Evolutionary conservation across 163 green algal genomes (phyloP), one percentile per base, ranked within the genome.

Genomic region (Scenedesmus sp.): DNA sequence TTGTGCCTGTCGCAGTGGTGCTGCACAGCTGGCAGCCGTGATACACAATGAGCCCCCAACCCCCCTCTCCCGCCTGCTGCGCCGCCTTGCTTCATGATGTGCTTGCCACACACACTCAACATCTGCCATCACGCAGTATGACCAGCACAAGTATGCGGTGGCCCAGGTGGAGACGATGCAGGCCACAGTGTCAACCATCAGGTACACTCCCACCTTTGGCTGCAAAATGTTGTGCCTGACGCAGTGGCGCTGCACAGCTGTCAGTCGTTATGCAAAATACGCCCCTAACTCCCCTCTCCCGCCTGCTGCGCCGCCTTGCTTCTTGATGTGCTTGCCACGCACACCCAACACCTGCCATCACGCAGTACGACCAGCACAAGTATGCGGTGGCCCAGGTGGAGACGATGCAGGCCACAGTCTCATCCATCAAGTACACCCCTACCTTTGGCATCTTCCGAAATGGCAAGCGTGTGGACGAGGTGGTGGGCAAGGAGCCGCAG

Each of bases 311-410:
- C 82, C 26, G 56, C 23, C 18, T 54, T 18, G 15, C 5, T 74
- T 15, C 82, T 18, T 84, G 18, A 55, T 82, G 64, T 5, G 1
- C 87, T 87, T 46, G 34, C 34, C 34, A 46, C 34, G 34, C 34
- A 46, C 34, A 46, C 34, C 34, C 34, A 46, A 46, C 34, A 46
- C 34, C 34, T 46, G 34, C 34, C 34, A 46, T 46, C 34, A 46
- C 34, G 87, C 94, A 96, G 94, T 96, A 94, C 77, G 83, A 91
- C 0, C 76, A 93, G 52, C 84, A 97, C 20, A 94, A 94, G 73
- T 98, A 97, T 91, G 96, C 96, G 0, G 96, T 98, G 18, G 97
- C 96, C 0, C 96, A 98, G 88, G 96, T 97, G 59, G 96, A 98
- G 88, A 95, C 94, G 26, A 95, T 98, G 92, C 89, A 95, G 26